These are phyloP conservation scores for Ceratobasidium sp. DNA, from an alignment of 1,284 basidiomycete genomes.

Conservation along the genomic window DNA sequence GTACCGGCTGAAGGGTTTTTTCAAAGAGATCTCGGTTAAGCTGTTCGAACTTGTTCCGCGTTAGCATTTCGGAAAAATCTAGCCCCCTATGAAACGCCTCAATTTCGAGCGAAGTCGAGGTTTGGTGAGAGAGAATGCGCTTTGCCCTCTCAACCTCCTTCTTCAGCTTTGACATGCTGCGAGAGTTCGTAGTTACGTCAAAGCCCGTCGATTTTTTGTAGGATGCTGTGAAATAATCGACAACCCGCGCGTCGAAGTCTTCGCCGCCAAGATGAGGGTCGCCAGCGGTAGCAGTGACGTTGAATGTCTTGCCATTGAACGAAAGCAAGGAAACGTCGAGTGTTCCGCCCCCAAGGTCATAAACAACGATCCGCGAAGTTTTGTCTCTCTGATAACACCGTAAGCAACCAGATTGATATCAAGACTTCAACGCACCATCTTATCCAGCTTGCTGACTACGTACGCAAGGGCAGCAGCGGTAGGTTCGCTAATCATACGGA, in stretches of 20 bases:
- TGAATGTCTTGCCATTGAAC: slow-evolving; percentile 64
- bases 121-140: slow-evolving; percentile 69
- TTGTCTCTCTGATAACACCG: slow-evolving; percentile 61
- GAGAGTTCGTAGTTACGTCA: slow-evolving; percentile 68
- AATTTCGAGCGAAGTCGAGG: slow-evolving; percentile 70
- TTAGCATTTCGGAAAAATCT: slow-evolving; percentile 70
- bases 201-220: slow-evolving; percentile 66
- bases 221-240: slow-evolving; percentile 66
- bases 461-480: slow-evolving; percentile 69
- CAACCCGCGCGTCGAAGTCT: slow-evolving; percentile 65
- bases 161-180: slow-evolving; percentile 64
- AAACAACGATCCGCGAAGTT: slow-evolving; percentile 71
- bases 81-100: slow-evolving; percentile 72
- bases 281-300: slow-evolving; percentile 31
- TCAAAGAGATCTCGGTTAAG: slow-evolving; percentile 74
- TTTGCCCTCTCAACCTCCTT: slow-evolving; percentile 62
- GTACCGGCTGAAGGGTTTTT: slow-evolving; percentile 74
- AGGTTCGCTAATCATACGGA: slow-evolving; percentile 69
- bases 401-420: slow-evolving; percentile 53
- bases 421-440: too few relatives aligned
- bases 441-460: slow-evolving; percentile 63
- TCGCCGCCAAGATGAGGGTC: slow-evolving; percentile 66
- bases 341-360: slow-evolving; percentile 69
- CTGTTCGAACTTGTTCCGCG: slow-evolving; percentile 73
- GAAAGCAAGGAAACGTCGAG: slow-evolving; percentile 72